Evolutionary conservation across 2,329 filamentous ascomycete species (phyloP), one percentile per base, ranked within the genome.

Genomic region (Xylogone sp.): DNA sequence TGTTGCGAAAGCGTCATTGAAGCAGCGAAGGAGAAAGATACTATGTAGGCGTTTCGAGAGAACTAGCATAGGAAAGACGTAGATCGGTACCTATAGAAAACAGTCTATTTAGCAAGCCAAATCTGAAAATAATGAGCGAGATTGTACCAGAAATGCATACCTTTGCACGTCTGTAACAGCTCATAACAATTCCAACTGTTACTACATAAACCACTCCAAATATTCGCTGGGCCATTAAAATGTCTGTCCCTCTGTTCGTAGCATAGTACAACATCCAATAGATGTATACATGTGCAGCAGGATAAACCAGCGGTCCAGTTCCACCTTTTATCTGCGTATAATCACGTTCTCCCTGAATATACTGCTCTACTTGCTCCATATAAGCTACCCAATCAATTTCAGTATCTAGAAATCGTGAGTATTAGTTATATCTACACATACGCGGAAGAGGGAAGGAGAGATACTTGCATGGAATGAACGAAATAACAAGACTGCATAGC

Each of bases 341-440:
- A 70, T 97, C 87, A 66, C 88, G 84, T 75, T 97, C 92, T 64
- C 94, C 94, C 18, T 82, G 77, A 44, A 92, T 73, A 64, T 87
- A 94, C 61, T 92, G 84, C 42, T 80, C 72, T 43, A 97, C 78
- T 65, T 99, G 94, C 68, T 97, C 81, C 92, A 99, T 97, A 70
- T 99, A 99, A 0, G 94, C 90, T 53, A 79, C 81, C 93, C 93
- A 99, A 72, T 99, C 94, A 65, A 99, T 99, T 70, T 99, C 94
- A 43, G 94, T 99, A 68, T 99, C 94, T 89, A 29, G 24, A 45
- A 20, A 21, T 19, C n/a, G n/a, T n/a, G n/a, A n/a, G n/a, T n/a
- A n/a, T n/a, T n/a, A n/a, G n/a, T n/a, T n/a, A n/a, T n/a, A n/a
- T n/a, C n/a, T n/a, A n/a, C n/a, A n/a, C n/a, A n/a, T n/a, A n/a